Evolutionary conservation across 2,329 filamentous ascomycete species (phyloP).

Genomic region (Fusarium kyushuense): DNA sequence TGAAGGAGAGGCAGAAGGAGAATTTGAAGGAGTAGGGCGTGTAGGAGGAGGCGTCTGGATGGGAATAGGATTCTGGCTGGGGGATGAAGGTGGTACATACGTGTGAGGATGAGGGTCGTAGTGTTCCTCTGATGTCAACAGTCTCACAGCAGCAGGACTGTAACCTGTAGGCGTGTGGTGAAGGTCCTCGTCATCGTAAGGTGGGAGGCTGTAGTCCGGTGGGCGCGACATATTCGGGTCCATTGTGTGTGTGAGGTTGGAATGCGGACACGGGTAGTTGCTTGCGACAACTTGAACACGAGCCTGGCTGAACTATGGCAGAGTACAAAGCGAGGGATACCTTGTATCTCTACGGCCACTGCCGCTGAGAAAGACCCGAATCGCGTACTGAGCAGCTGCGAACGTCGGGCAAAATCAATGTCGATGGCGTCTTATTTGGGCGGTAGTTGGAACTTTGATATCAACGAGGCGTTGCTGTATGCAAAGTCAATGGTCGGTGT

Average conservation of each 20-base stretch:
- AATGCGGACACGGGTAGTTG: constrained; percentile 47
- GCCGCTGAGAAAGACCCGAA: constrained; percentile 31
- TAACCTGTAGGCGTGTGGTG: constrained; percentile 61
- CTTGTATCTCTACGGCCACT: constrained; percentile 35
- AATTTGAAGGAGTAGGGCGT: constrained; percentile 12
- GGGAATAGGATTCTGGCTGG: constrained; percentile 23
- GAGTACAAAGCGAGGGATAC: constrained; percentile 18
- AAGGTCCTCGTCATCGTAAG: constrained; percentile 65
- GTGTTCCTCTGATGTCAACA: constrained; percentile 74
- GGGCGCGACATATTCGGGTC: constrained; percentile 64
- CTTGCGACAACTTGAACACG: constrained; percentile 27
- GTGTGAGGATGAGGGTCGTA: constrained; percentile 60
- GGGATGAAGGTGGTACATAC: constrained; percentile 62
- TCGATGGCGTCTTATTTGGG: constrained; percentile 15
- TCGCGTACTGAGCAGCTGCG: neutral
- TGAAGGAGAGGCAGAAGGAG: constrained; percentile 14
- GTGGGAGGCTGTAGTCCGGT: constrained; percentile 68
- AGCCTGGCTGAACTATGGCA: constrained; percentile 13
- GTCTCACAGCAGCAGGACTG: constrained; percentile 67
- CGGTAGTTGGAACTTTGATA: constrained; percentile 31
- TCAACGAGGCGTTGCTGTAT: constrained; percentile 22
- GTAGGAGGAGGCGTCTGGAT: constrained; percentile 11
- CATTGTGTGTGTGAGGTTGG: constrained; percentile 54
- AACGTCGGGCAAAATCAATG: constrained; percentile 11
- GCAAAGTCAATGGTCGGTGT: constrained; percentile 21